Conservation (phyloP, 352 stramenopile species). For the Plasmopara viticola region DNA sequence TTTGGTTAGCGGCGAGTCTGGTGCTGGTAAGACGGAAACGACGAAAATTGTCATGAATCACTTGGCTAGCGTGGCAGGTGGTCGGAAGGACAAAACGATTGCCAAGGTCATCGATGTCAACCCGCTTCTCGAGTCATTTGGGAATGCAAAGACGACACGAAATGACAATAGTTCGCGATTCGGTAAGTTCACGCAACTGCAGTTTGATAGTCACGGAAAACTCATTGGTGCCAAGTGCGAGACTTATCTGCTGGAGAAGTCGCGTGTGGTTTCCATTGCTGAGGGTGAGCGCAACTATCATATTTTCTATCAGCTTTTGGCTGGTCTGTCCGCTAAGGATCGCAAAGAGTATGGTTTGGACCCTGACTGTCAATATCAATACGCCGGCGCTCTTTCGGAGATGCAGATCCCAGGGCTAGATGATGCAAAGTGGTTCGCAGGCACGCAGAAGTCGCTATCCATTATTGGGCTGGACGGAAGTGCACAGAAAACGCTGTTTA, state of each 20-base stretch:
- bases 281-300: slow-evolving; percentile 97
- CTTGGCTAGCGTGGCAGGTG: slow-evolving; percentile 72
- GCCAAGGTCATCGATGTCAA: slow-evolving; percentile 90
- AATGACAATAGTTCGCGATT: slow-evolving; percentile 92
- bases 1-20: slow-evolving; percentile 81
- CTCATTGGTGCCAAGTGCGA: slow-evolving; percentile 85
- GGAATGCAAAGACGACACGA: slow-evolving; percentile 91
- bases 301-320: slow-evolving; percentile 95
- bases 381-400: slow-evolving; percentile 60
- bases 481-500: slow-evolving; percentile 71
- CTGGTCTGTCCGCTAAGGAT: slow-evolving; percentile 49
- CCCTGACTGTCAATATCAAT: slow-evolving; percentile 57
- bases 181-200: slow-evolving; percentile 87
- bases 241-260: slow-evolving; percentile 96
- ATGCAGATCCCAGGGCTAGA: slow-evolving; percentile 84
- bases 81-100: slow-evolving; percentile 84
- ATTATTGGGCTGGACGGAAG: slow-evolving; percentile 61
- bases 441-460: slow-evolving; percentile 72
- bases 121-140: slow-evolving; percentile 90
- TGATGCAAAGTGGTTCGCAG: slow-evolving; percentile 75
- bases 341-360: slow-evolving; percentile 62
- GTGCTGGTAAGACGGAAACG: slow-evolving; percentile 95
- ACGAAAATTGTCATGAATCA: slow-evolving; percentile 94
- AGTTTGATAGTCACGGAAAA: slow-evolving; percentile 77
- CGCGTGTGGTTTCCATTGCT: slow-evolving; percentile 90